Base-by-base conservation (phyloP, 2,329 filamentous ascomycete species). In the Trichoderma brevicompactum region DNA sequence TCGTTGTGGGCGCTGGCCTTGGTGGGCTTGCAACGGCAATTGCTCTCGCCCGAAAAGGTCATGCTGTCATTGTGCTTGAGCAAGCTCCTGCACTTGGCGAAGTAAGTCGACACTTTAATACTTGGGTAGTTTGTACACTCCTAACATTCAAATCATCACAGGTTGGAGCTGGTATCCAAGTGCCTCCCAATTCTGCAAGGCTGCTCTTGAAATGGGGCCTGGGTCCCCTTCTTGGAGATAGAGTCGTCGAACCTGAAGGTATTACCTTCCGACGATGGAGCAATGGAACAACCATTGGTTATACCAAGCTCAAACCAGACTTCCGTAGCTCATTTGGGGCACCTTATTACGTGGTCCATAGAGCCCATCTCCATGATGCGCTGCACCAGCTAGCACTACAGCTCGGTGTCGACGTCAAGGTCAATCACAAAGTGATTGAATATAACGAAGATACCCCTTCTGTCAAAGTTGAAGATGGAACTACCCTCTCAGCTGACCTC, bases 11-110 rank as follows among this genome's bases (percentile, higher is more conserved):
- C 5, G 79, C 78, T n/a, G 78, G 78, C 0, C 71, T 81, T 1
- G 78, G 79, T 5, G 79, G 79, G 15, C 71, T 81, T 1, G 76
- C 77, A 5, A 76, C 78, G 3, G 78, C 78, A 9, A 75, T 80
- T 38, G 74, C 74, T 4, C 72, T 80, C 12, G 72, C 73, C 3
- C 68, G 72, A 2, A 69, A 70, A 19, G 79, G 79, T 3, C 78
- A 80, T 65, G 50, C 65, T n/a, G 77, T 81, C 15, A 74, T 70
- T 0, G 73, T 81, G 0, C 72, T 79, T 12, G 80, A 82, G 65
- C 74, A 78, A 69, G 78, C 80, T 0, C 54, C 70, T 0, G 65
- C 72, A 5, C 72, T 83, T 0, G 75, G 71, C 44, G 80, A 83
- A 70, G 79, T 79, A 67, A 55, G 65, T 53, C 9, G 43, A 28